Conservation (phyloP, 2,329 filamentous ascomycete genomes). For the Fusarium anguioides region DNA sequence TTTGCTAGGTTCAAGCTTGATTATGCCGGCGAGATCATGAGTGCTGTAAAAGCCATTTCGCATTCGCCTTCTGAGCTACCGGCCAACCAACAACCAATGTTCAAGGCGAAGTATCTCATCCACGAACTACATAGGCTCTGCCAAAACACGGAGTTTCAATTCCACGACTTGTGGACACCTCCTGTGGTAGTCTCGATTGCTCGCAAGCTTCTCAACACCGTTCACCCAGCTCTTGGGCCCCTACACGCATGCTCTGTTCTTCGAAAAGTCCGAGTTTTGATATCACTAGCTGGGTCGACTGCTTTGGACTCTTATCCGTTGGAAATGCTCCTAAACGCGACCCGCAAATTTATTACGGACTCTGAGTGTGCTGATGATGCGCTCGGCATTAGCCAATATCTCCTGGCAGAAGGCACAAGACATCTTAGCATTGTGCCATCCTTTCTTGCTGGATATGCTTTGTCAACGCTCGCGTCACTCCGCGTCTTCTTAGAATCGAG, state of each 20-base stretch:
- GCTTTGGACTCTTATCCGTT: slow-evolving; percentile 84
- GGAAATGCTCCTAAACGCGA: slow-evolving; percentile 87
- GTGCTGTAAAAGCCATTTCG: slow-evolving; percentile 75
- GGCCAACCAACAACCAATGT: slow-evolving; percentile 86
- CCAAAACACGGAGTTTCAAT: slow-evolving; percentile 73
- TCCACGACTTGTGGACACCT: slow-evolving; percentile 77
- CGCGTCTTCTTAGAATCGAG: slow-evolving; percentile 78
- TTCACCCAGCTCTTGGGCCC: slow-evolving; percentile 85
- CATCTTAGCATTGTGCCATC: slow-evolving; percentile 75
- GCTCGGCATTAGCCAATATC: slow-evolving; percentile 85
- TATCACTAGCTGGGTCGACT: slow-evolving; percentile 79
- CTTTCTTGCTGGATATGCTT: slow-evolving; percentile 82
- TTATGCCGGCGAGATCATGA: slow-evolving; percentile 72
- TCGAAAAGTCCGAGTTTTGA: slow-evolving; percentile 83
- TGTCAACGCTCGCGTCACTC: slow-evolving; percentile 83
- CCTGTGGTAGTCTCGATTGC: slow-evolving; percentile 78
- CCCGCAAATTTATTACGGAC: slow-evolving; percentile 82
- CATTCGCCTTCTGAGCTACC: slow-evolving; percentile 74
- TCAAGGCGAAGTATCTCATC: slow-evolving; percentile 80
- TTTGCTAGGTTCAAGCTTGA: slow-evolving; percentile 69
- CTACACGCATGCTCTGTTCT: slow-evolving; percentile 88
- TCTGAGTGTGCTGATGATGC: slow-evolving; percentile 91
- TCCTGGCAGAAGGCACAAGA: slow-evolving; percentile 74
- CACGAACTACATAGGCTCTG: slow-evolving; percentile 84
- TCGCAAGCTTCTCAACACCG: slow-evolving; percentile 81